phyloP scores from a whole-genome alignment of 225 moss, liverwort and hornwort species.

The Asterella californica region DNA sequence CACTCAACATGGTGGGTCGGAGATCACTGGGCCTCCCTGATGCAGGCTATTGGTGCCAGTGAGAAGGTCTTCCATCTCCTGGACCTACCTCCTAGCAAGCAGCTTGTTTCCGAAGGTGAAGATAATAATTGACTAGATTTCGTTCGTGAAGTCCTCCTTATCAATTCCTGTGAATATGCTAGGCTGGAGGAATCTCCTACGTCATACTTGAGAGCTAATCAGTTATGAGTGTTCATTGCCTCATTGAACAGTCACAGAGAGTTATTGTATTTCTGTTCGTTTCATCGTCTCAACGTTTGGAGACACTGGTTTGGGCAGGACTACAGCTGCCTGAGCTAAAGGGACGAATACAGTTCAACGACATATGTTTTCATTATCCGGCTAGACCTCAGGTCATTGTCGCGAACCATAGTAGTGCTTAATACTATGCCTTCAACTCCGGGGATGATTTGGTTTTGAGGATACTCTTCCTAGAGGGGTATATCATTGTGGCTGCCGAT shows the following conservation, averaged over 20 bases:
- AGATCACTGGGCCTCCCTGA: conserved; percentile 97
- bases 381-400: conserved; percentile 58
- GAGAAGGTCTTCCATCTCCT: conserved; percentile 97
- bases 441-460: too few relatives aligned
- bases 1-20: conserved; percentile 99
- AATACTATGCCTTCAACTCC: background rate
- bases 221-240: too few relatives aligned
- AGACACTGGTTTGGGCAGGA: conserved; percentile 42
- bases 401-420: background rate
- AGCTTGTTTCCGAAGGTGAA: conserved; percentile 74
- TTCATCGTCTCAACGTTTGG: background rate
- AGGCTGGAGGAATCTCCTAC: background rate
- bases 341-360: conserved; percentile 92
- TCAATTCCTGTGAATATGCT: background rate
- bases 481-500: background rate
- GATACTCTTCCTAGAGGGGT: background rate
- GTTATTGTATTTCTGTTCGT: too few relatives aligned
- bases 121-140: background rate
- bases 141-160: background rate
- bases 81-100: conserved; percentile 77
- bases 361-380: conserved; percentile 89
- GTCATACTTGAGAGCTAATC: too few relatives aligned
- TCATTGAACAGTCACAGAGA: too few relatives aligned
- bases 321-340: conserved; percentile 61
- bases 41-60: conserved; percentile 98